Conservation (phyloP, 345 rosid genomes). For the Eucalyptus coolabah region DNA sequence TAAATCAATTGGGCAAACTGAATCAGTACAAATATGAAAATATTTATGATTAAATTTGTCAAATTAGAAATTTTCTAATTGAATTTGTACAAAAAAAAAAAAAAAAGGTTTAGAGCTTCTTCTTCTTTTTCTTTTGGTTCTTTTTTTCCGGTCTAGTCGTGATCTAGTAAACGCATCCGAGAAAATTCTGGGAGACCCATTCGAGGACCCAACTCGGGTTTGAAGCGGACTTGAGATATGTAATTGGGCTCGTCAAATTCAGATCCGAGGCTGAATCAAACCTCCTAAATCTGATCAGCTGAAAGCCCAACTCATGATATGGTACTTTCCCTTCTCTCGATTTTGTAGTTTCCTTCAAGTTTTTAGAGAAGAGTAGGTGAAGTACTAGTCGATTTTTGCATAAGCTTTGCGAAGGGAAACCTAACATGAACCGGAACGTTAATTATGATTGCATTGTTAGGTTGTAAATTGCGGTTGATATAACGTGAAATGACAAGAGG, state of each 20-base stretch:
- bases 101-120: no score
- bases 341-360: background rate
- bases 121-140: no score
- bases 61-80: no score
- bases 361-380: background rate
- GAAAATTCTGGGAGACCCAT: background rate
- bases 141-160: background rate
- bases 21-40: no score
- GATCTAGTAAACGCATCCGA: background rate
- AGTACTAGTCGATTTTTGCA: background rate
- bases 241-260: background rate
- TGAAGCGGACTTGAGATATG: background rate
- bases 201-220: background rate
- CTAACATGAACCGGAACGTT: background rate
- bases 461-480: background rate
- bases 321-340: background rate
- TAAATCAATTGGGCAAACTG: no score
- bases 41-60: no score
- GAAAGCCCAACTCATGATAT: background rate
- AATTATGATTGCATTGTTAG: background rate
- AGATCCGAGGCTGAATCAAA: background rate
- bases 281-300: background rate
- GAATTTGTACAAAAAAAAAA: no score
- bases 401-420: background rate
- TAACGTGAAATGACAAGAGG: background rate